Conservation (phyloP, 2,329 filamentous ascomycete genomes). For the Albophoma yamanashiensis region DNA sequence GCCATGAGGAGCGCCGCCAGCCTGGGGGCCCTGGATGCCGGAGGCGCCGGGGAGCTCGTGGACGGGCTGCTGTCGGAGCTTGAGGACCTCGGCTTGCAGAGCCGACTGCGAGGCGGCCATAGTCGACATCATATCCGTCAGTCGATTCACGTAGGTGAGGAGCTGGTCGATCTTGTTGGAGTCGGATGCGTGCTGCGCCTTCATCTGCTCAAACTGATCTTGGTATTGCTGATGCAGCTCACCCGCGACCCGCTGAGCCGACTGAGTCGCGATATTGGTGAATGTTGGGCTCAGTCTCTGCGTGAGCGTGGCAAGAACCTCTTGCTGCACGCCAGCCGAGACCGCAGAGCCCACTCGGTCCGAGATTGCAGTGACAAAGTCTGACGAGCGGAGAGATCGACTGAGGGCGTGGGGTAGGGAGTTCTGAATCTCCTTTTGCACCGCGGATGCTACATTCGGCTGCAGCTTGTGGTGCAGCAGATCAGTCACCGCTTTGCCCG, state of each 20-base stretch:
- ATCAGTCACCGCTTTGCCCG: conserved; percentile 58
- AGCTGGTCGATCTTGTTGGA: conserved; percentile 62
- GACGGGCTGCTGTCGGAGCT: conserved; percentile 40
- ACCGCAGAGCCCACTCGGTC: conserved; percentile 62
- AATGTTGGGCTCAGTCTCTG: conserved; percentile 57
- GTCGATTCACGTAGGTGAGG: conserved; percentile 52
- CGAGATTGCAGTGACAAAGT: conserved; percentile 57
- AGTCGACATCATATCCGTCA: conserved; percentile 58
- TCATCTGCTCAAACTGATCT: conserved; percentile 38
- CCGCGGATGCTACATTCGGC: conserved; percentile 50
- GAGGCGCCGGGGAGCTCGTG: conserved; percentile 28
- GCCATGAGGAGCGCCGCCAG: conserved; percentile 10
- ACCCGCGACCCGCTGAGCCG: conserved; percentile 55
- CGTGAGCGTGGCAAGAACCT: conserved; percentile 51
- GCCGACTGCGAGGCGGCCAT: conserved; percentile 60
- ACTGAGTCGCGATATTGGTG: conserved; percentile 51
- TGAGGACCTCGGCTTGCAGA: conserved; percentile 55
- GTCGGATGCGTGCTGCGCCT: conserved; percentile 38
- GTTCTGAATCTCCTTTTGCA: conserved; percentile 65
- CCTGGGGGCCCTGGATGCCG: conserved; percentile 11
- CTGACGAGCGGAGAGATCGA: conserved; percentile 53
- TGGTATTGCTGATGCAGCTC: conserved; percentile 56
- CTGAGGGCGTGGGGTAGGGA: conserved; percentile 53
- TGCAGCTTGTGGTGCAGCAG: conserved; percentile 60
- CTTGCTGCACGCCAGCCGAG: conserved; percentile 56